These are phyloP conservation scores for Crithidia fasciculata DNA, from an alignment of 208 protist species.

Conservation along the genomic window DNA sequence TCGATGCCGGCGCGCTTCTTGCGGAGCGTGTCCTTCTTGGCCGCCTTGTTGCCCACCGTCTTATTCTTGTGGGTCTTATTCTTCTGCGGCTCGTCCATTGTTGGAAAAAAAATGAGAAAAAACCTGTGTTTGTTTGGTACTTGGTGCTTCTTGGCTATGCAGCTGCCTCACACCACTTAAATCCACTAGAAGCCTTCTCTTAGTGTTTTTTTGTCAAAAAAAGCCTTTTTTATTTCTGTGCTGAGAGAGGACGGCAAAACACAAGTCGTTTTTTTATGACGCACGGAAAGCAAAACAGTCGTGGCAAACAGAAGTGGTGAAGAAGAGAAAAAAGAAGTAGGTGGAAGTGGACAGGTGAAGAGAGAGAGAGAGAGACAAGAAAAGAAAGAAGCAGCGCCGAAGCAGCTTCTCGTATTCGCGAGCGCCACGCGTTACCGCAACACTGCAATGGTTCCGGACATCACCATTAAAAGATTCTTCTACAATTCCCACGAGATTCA, in stretches of 20 bases:
- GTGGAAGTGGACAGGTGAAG: background rate
- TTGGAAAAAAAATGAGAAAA: background rate
- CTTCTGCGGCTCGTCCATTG: conserved; percentile 72
- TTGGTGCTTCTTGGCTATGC: background rate
- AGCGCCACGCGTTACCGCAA: too few relatives aligned
- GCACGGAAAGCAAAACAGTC: background rate
- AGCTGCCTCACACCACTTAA: too few relatives aligned
- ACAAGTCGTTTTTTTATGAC: too few relatives aligned
- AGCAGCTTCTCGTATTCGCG: too few relatives aligned
- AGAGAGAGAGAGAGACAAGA: conserved; percentile 6
- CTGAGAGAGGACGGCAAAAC: too few relatives aligned
- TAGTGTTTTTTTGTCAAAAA: too few relatives aligned
- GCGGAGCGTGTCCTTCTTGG: conserved; percentile 85
- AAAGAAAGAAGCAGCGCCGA: background rate
- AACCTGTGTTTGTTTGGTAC: background rate
- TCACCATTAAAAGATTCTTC: background rate
- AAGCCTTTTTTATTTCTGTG: too few relatives aligned
- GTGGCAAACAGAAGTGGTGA: background rate
- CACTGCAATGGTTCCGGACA: background rate
- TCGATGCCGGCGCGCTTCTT: conserved; percentile 91
- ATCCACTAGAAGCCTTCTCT: too few relatives aligned
- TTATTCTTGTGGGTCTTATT: conserved; percentile 93
- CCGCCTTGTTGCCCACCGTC: conserved; percentile 84
- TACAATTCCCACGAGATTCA: background rate
- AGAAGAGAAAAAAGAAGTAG: conserved; percentile 1